A percentile compares a stretch with the other conserved stretches of the same genome.
phyloP scores from a whole-genome alignment of 2,329 filamentous ascomycete species.

The Monosporascus sp. region DNA sequence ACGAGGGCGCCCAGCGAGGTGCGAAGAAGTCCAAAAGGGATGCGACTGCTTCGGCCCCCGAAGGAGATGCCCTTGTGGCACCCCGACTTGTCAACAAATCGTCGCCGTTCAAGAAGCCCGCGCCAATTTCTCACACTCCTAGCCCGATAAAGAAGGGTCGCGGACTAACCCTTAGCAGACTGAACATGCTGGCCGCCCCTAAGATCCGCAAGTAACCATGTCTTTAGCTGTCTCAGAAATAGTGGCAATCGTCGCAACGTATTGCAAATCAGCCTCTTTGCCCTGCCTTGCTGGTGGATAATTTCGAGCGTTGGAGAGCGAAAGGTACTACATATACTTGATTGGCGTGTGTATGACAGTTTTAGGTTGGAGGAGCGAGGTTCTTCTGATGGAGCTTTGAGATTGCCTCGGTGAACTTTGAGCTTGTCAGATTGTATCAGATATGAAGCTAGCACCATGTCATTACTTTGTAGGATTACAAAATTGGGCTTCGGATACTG shows the following conservation, averaged over 20 bases:
- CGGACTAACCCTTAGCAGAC: slow-evolving; percentile 50
- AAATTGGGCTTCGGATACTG: not conserved
- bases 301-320: not conserved
- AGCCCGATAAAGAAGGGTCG: slow-evolving; percentile 44
- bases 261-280: not conserved
- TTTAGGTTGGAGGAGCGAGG: not conserved
- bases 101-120: slow-evolving; percentile 30
- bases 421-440: not conserved
- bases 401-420: not conserved
- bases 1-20: slow-evolving; percentile 40
- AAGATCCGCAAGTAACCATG: slow-evolving; percentile 46
- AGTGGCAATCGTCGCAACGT: not conserved
- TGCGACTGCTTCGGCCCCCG: slow-evolving; percentile 32
- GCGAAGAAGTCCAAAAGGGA: slow-evolving; percentile 53
- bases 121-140: slow-evolving; percentile 20
- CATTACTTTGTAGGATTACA: not conserved
- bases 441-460: not conserved
- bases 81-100: slow-evolving; percentile 35
- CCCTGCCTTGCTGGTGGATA: not conserved
- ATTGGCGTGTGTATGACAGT: not conserved
- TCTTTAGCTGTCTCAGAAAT: not conserved
- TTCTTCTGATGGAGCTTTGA: not conserved
- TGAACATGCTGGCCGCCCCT: slow-evolving; percentile 56
- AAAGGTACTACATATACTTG: not conserved
- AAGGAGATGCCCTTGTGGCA: slow-evolving; percentile 48